Evolutionary conservation across 441 rosid genomes (phyloP).

Genomic region (Manihot esculenta): DNA sequence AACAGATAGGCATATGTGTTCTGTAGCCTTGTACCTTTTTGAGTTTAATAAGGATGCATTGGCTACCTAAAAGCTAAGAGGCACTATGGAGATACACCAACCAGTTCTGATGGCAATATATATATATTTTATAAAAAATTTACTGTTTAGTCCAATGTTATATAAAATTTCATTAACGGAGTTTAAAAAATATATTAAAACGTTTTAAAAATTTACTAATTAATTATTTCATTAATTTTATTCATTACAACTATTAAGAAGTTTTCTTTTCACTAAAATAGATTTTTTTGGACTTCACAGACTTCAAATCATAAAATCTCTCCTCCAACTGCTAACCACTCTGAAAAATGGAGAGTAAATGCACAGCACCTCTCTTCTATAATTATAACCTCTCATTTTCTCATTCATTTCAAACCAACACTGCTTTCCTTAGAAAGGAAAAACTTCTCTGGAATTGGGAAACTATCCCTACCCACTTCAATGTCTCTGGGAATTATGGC

Average conservation of each 20-base stretch:
- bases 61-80: constrained; percentile 21
- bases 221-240: too few relatives aligned
- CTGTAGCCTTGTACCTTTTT: background rate
- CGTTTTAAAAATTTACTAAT: too few relatives aligned
- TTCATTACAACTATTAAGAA: too few relatives aligned
- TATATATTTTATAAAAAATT: background rate
- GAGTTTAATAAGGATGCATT: constrained; percentile 9
- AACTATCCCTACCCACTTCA: too few relatives aligned
- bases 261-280: too few relatives aligned
- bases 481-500: too few relatives aligned
- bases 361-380: constrained; percentile 24
- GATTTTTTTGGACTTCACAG: too few relatives aligned
- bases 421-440: background rate
- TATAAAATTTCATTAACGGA: too few relatives aligned
- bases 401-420: constrained; percentile 15
- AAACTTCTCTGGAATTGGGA: too few relatives aligned
- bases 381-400: constrained; percentile 20
- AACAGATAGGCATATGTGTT: background rate
- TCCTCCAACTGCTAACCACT: constrained; percentile 36
- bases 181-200: too few relatives aligned
- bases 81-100: background rate
- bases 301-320: too few relatives aligned
- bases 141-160: too few relatives aligned
- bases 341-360: constrained; percentile 34
- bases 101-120: constrained; percentile 7